Evolutionary conservation across 257 asterid species (phyloP).

Genomic region (Solanum paucissectum): DNA sequence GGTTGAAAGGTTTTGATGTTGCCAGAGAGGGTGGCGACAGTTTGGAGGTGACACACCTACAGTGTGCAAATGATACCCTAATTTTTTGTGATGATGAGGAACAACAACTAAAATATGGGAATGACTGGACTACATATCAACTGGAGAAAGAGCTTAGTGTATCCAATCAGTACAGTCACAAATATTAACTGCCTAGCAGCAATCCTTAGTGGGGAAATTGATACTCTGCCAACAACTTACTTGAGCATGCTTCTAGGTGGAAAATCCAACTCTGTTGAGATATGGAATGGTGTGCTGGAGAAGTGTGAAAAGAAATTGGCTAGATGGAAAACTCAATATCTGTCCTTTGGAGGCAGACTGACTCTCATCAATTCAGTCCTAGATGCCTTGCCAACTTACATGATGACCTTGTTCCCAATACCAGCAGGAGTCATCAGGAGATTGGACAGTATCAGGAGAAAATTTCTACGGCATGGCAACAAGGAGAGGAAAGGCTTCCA

Average conservation of each 20-base stretch:
- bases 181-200: neutral
- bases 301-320: neutral
- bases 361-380: neutral
- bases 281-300: neutral
- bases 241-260: neutral
- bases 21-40: neutral
- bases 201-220: neutral
- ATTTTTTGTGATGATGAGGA: neutral
- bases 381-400: neutral
- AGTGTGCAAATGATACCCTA: neutral
- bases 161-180: neutral
- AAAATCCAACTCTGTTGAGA: neutral
- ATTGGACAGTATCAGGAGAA: neutral
- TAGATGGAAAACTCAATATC: neutral
- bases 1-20: neutral
- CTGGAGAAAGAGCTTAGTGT: neutral
- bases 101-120: neutral
- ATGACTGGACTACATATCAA: neutral
- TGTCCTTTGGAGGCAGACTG: neutral
- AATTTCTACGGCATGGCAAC: neutral
- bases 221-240: neutral
- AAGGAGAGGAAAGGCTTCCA: neutral
- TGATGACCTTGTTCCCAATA: neutral
- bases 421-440: neutral
- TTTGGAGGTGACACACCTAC: neutral